phyloP scores from a whole-genome alignment of 257 asterid species.

The Perilla frutescens region DNA sequence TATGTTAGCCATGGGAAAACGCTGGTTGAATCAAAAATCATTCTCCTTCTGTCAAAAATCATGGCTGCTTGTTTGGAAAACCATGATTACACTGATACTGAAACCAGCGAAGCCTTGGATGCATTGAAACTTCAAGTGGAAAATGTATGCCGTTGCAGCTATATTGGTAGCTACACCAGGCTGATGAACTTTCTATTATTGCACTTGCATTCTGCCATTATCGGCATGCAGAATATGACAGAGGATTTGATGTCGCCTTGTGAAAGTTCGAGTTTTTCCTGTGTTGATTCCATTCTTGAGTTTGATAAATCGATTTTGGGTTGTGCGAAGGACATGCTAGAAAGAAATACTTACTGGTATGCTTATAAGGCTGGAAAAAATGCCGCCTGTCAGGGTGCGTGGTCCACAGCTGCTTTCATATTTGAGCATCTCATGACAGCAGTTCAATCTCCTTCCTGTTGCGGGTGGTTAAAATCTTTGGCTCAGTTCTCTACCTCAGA shows the following conservation, averaged over 20 bases:
- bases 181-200: slow-evolving; percentile 53
- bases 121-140: slow-evolving; percentile 59
- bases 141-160: slow-evolving; percentile 44
- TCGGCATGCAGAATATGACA: slow-evolving; percentile 37
- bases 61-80: slow-evolving; percentile 59
- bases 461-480: slow-evolving; percentile 73
- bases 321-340: slow-evolving; percentile 56
- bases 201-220: slow-evolving; percentile 47
- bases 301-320: slow-evolving; percentile 52
- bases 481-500: slow-evolving; percentile 64
- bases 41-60: slow-evolving; percentile 55
- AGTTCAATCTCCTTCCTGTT: slow-evolving; percentile 59
- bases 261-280: slow-evolving; percentile 20
- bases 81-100: slow-evolving; percentile 45
- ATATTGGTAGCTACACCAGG: slow-evolving; percentile 45
- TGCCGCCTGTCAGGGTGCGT: slow-evolving; percentile 83
- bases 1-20: slow-evolving; percentile 34
- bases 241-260: slow-evolving; percentile 39
- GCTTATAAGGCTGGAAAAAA: slow-evolving; percentile 74
- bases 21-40: slow-evolving; percentile 41
- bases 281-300: slow-evolving; percentile 47
- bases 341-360: slow-evolving; percentile 58
- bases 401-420: slow-evolving; percentile 73
- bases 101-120: slow-evolving; percentile 45
- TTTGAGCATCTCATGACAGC: slow-evolving; percentile 59